These are phyloP conservation scores for Neonectria punicea DNA, from an alignment of 2,329 filamentous ascomycete genomes.

Conservation along the genomic window DNA sequence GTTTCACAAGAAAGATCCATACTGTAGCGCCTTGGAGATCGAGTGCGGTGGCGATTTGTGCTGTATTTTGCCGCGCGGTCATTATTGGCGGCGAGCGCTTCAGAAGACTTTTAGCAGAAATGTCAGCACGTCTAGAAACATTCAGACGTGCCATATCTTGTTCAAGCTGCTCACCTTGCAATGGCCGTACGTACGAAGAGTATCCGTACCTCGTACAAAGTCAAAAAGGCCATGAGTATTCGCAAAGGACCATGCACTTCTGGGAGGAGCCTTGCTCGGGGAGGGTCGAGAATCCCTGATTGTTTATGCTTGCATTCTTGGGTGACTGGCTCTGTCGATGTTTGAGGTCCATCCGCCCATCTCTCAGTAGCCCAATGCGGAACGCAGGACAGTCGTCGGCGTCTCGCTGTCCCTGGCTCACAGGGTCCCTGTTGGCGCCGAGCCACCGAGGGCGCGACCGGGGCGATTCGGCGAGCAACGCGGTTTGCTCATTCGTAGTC, in stretches of 20 bases:
- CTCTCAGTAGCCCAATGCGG: neutral
- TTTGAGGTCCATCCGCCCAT: neutral
- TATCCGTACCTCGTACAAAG: neutral
- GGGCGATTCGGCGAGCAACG: neutral
- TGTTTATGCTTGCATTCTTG: constrained; percentile 17
- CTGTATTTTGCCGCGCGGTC: neutral
- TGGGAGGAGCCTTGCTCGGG: neutral
- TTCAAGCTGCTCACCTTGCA: neutral
- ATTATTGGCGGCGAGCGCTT: neutral
- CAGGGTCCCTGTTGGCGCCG: neutral
- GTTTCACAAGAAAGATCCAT: neutral
- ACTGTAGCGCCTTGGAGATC: neutral
- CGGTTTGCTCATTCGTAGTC: neutral
- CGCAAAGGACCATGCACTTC: neutral
- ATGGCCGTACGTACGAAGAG: neutral
- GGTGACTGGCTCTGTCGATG: neutral
- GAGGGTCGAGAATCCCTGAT: constrained; percentile 1
- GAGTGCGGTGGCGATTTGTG: neutral
- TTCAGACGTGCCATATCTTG: neutral
- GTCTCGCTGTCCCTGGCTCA: neutral
- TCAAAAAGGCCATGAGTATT: neutral
- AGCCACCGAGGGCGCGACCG: neutral
- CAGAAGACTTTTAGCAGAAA: neutral
- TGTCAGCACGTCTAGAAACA: neutral
- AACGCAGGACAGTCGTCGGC: neutral